Evolutionary conservation across 2,329 filamentous ascomycete genomes (phyloP), one percentile per base, ranked within the genome.

Genomic region (Diaporthe humulicola): DNA sequence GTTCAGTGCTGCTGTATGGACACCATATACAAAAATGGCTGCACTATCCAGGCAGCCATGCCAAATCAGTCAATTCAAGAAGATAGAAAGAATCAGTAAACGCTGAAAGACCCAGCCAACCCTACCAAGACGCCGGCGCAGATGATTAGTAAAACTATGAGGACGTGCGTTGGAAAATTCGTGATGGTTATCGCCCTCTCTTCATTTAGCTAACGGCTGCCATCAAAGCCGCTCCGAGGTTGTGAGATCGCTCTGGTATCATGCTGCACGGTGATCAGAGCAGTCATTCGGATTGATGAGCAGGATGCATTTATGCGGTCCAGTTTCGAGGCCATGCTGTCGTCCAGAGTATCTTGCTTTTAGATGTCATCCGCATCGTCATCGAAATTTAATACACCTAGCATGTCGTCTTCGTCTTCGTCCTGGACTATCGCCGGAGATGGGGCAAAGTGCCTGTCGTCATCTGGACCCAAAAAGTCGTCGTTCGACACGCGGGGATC

Each of bases 341-440:
- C 6, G 57, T 58, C 7, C 25, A 36, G 8, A 42, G 22, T 4
- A 14, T 25, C 0, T 42, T 25, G 69, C 8, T 28, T 36, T 33
- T 42, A 50, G 25, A 61, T 54, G 7, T 54, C 57, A 2, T 72
- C 70, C 33, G n/a, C 25, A 12, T 72, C 70, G 17, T 56, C 57
- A 56, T 57, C 69, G n/a, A 72, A 64, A 54, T 72, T 54, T 3
- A 72, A 28, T 7, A 61, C 70, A 33, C 70, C 70, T 30, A 72
- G 42, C 57, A 72, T 72, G 10, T 54, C 70, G 42, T 72, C 57
- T 25, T 56, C 70, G 25, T 64, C 57, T 12, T 54, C 57, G 6
- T 64, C 70, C 60, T 64, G 45, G 25, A 72, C 70, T 54, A 72
- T 72, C 14, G 70, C 52, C 12, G 70, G 70, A n/a, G 58, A 60